Evolutionary conservation across 1,284 basidiomycete genomes (phyloP).

Genomic region (Porodaedalea pini): DNA sequence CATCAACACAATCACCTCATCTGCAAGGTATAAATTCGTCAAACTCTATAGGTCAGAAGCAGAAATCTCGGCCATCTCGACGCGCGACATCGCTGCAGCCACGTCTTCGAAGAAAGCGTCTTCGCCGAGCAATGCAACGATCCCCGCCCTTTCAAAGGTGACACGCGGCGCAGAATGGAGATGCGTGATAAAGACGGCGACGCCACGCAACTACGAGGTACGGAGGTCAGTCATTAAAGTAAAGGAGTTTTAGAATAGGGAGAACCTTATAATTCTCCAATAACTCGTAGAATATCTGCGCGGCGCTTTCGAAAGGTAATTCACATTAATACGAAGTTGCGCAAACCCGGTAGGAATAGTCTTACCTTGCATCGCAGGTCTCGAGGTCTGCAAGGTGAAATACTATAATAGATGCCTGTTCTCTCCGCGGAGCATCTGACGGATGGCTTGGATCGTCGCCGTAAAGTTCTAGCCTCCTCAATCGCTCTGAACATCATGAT

Average conservation of each 20-base stretch:
- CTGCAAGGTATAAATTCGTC: too few relatives aligned
- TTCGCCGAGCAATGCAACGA: slow-evolving; percentile 60
- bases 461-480: slow-evolving; percentile 80
- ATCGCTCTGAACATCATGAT: slow-evolving; percentile 48
- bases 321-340: slow-evolving; percentile 11
- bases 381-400: slow-evolving; percentile 90
- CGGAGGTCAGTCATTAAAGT: slow-evolving; percentile 9
- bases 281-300: slow-evolving; percentile 82
- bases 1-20: too few relatives aligned
- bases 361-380: slow-evolving; percentile 80
- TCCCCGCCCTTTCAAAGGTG: slow-evolving; percentile 66
- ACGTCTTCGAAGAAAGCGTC: slow-evolving; percentile 74
- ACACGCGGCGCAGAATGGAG: slow-evolving; percentile 53
- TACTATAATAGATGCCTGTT: slow-evolving; percentile 73
- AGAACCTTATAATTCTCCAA: slow-evolving; percentile 69
- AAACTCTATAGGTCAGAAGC: not conserved
- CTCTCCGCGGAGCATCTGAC: slow-evolving; percentile 77
- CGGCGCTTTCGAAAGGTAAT: slow-evolving; percentile 51
- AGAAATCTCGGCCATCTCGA: slow-evolving; percentile 12
- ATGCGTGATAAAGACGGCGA: slow-evolving; percentile 78
- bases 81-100: slow-evolving; percentile 42
- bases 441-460: slow-evolving; percentile 77
- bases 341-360: slow-evolving; percentile 20
- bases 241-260: not conserved
- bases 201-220: slow-evolving; percentile 54